Percentiles rank a stretch among this genome's conserved stretches.
These are phyloP conservation scores for Neospermospora avenae DNA, from an alignment of 2,329 filamentous ascomycete species.

Conservation along the genomic window DNA sequence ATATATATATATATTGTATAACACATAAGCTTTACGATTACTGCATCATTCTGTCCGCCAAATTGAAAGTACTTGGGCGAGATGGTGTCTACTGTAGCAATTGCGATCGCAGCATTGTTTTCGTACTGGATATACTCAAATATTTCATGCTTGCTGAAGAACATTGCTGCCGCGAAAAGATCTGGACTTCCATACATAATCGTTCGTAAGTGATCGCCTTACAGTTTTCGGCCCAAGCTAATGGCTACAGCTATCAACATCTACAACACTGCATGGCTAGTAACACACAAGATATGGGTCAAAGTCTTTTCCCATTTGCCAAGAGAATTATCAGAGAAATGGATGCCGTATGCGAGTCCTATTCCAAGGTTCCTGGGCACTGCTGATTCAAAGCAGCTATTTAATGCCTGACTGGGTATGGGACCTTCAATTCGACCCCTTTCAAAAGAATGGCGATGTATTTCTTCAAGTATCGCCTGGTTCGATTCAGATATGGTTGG, in stretches of 20 bases:
- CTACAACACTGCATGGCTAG: conserved; percentile 53
- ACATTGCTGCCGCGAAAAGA: conserved; percentile 49
- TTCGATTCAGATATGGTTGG: conserved; percentile 43
- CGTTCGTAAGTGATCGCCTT: conserved; percentile 44
- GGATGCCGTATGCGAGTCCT: conserved; percentile 50
- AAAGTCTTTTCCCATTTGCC: conserved; percentile 55
- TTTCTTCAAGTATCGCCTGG: conserved; percentile 63
- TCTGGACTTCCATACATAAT: conserved; percentile 52
- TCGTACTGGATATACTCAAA: conserved; percentile 26
- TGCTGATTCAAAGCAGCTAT: conserved; percentile 39
- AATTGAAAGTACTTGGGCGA: background rate
- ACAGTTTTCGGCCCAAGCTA: background rate
- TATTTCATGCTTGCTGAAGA: conserved; percentile 38
- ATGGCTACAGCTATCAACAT: conserved; percentile 44
- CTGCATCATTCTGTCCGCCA: background rate
- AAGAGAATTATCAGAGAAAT: conserved; percentile 50
- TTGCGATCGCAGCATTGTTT: conserved; percentile 20
- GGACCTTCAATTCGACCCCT: conserved; percentile 53
- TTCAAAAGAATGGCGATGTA: conserved; percentile 57
- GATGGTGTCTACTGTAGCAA: conserved; percentile 27
- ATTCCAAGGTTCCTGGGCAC: background rate
- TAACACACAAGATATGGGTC: conserved; percentile 52
- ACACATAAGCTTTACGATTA: too few species aligned
- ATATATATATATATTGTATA: too few species aligned
- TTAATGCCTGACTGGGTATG: conserved; percentile 60